phyloP scores from a whole-genome alignment of 1,284 basidiomycete species.

The Cronartium ribicola region DNA sequence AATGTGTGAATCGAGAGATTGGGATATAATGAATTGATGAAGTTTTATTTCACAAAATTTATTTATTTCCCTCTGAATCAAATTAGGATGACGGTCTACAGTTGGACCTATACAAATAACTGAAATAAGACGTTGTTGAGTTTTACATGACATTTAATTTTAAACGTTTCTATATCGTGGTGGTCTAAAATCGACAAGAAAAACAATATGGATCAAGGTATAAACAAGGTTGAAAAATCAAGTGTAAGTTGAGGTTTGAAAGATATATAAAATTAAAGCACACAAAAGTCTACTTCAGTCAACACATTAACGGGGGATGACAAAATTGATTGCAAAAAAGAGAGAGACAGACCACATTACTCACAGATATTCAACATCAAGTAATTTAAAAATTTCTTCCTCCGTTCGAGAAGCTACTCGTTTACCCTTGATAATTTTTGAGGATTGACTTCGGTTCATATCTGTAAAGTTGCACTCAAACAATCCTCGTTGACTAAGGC shows the following conservation, averaged over 20 bases:
- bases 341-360: no score
- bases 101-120: not conserved
- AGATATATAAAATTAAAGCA: not conserved
- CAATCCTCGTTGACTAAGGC: constrained; percentile 77
- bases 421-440: constrained; percentile 42
- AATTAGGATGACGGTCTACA: not conserved
- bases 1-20: no score
- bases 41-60: constrained; percentile 1
- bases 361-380: constrained; percentile 51
- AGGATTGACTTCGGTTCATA: constrained; percentile 51
- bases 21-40: not conserved
- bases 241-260: not conserved
- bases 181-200: no score
- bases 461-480: constrained; percentile 69
- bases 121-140: not conserved
- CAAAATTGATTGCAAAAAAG: no score
- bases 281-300: not conserved
- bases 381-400: constrained; percentile 71
- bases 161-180: not conserved
- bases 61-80: not conserved
- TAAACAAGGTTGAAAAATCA: no score
- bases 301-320: no score
- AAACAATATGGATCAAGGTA: no score
- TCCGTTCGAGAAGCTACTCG: constrained; percentile 75
- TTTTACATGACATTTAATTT: not conserved